Conservation (phyloP, 2,329 filamentous ascomycete genomes). For the Stromatinia cepivora region DNA sequence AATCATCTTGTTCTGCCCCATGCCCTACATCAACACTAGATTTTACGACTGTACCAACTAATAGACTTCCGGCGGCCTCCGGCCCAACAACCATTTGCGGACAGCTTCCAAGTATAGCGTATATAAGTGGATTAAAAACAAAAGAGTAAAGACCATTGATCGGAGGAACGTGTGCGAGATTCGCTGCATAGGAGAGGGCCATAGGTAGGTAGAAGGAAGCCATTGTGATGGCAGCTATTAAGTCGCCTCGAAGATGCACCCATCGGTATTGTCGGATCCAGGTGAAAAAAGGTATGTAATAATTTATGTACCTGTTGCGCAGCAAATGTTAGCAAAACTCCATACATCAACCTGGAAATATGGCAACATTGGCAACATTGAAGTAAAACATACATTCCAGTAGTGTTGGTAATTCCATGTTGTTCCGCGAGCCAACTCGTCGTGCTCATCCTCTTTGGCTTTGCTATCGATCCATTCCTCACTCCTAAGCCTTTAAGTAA, state of each 20-base stretch:
- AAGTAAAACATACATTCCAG: constrained; percentile 64
- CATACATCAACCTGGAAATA: neutral
- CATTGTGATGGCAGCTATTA: constrained; percentile 88
- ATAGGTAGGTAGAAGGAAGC: constrained; percentile 99
- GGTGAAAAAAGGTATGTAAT: constrained; percentile 88
- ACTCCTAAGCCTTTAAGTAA: constrained; percentile 34
- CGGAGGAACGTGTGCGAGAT: constrained; percentile 87
- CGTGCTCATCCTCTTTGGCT: constrained; percentile 65
- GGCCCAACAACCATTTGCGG: constrained; percentile 93
- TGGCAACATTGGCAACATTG: neutral
- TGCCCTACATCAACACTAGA: constrained; percentile 69
- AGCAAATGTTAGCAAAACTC: constrained; percentile 7
- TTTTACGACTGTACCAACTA: constrained; percentile 85
- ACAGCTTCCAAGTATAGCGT: constrained; percentile 86
- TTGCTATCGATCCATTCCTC: constrained; percentile 30
- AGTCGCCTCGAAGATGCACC: constrained; percentile 80
- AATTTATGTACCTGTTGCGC: constrained; percentile 72
- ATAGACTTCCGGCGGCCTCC: constrained; percentile 87
- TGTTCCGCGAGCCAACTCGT: constrained; percentile 70
- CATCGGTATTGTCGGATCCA: constrained; percentile 88
- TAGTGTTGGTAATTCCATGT: constrained; percentile 72
- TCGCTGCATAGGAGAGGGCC: constrained; percentile 88
- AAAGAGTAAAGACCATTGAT: constrained; percentile 95
- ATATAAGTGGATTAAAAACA: constrained; percentile 87
- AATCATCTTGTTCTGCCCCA: constrained; percentile 61